phyloP scores from a whole-genome alignment of 345 rosid species.

The Gossypium ekmanianum region DNA sequence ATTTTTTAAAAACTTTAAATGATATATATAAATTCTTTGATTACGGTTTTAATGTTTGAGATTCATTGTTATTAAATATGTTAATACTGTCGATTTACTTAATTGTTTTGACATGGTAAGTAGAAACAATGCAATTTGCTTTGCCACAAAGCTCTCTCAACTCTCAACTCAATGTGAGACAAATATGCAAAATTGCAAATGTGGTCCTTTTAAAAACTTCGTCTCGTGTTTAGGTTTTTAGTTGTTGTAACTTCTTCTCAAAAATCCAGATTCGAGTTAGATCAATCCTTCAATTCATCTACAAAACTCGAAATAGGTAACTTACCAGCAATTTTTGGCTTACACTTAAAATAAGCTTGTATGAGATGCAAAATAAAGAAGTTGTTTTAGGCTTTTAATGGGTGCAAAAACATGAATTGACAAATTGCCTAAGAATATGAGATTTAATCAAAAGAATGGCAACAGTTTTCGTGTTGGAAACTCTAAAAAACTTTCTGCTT shows the following conservation, averaged over 20 bases:
- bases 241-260: not conserved
- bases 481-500: not conserved
- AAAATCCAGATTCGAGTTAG: too few relatives aligned
- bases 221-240: not conserved
- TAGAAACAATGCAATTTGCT: not conserved
- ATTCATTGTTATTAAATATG: not conserved
- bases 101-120: not conserved
- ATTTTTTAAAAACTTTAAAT: constrained; percentile 15
- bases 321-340: not conserved
- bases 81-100: not conserved
- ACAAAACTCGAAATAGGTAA: too few relatives aligned
- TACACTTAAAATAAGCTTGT: not conserved
- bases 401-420: not conserved
- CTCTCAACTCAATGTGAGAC: not conserved
- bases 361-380: not conserved
- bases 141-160: not conserved
- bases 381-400: not conserved
- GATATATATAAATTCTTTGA: constrained; percentile 48
- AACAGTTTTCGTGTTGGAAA: not conserved
- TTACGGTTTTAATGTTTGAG: not conserved
- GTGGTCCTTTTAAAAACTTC: not conserved
- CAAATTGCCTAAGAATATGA: not conserved
- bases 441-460: not conserved
- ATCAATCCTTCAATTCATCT: too few relatives aligned
- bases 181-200: not conserved